phyloP scores from a whole-genome alignment of 2,329 filamentous ascomycete genomes.

The Chalaropsis thielavioides region DNA sequence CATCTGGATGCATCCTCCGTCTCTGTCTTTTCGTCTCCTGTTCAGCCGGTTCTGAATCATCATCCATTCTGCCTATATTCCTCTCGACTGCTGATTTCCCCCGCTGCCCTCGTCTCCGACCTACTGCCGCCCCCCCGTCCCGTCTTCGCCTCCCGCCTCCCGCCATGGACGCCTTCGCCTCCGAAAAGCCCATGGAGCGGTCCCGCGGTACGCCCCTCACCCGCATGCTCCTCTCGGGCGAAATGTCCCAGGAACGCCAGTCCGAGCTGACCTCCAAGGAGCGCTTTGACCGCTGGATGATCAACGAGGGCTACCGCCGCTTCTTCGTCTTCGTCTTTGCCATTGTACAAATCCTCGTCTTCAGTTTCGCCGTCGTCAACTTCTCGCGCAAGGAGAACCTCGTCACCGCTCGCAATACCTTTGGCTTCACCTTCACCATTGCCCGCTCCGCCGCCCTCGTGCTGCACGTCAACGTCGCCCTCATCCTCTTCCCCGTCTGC shows the following conservation, averaged over 20 bases:
- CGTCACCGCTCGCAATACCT: constrained; percentile 47
- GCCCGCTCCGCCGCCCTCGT: constrained; percentile 62
- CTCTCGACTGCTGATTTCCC: no score
- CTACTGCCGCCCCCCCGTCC: no score
- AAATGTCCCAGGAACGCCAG: constrained; percentile 62
- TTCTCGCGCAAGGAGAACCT: constrained; percentile 67
- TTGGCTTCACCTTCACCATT: constrained; percentile 63
- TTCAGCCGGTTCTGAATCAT: constrained; percentile 44
- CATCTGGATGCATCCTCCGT: constrained; percentile 16
- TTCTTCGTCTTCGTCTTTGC: constrained; percentile 66
- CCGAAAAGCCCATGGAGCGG: constrained; percentile 40
- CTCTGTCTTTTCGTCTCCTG: constrained; percentile 20
- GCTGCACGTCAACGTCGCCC: constrained; percentile 66
- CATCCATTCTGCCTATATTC: neutral
- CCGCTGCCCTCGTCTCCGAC: neutral
- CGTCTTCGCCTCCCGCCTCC: no score
- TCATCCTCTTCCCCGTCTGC: constrained; percentile 71
- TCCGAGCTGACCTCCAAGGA: constrained; percentile 54
- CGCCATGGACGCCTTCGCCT: constrained; percentile 14
- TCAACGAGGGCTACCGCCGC: constrained; percentile 72
- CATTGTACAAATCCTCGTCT: constrained; percentile 59
- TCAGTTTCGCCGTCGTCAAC: constrained; percentile 66
- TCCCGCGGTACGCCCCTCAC: constrained; percentile 72
- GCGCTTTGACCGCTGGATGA: constrained; percentile 75
- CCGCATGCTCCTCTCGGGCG: constrained; percentile 67